These are phyloP conservation scores for Pyrrhoderma noxium DNA, from an alignment of 1,284 basidiomycete genomes.

Conservation along the genomic window DNA sequence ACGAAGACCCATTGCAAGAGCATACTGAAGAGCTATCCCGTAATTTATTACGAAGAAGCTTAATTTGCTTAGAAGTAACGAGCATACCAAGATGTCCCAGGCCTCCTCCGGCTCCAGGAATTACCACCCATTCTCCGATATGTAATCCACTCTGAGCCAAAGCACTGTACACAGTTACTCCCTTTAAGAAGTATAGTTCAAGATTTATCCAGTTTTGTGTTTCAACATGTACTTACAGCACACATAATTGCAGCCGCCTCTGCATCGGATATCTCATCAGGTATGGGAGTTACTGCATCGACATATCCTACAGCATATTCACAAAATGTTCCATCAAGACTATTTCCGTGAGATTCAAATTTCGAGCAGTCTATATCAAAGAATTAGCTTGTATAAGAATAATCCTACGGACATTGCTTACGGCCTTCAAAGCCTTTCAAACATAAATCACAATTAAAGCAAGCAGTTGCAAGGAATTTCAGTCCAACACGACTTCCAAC, in stretches of 20 bases:
- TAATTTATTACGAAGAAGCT: not conserved
- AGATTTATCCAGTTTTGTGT: constrained; percentile 7
- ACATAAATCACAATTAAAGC: constrained; percentile 41
- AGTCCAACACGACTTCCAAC: constrained; percentile 43
- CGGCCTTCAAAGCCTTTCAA: constrained; percentile 31
- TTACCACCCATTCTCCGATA: constrained; percentile 76
- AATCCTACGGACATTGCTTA: constrained; percentile 21
- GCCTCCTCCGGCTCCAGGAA: constrained; percentile 75
- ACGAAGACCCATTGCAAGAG: constrained; percentile 65
- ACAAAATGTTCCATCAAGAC: constrained; percentile 30
- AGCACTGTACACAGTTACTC: constrained; percentile 78
- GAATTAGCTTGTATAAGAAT: constrained; percentile 1
- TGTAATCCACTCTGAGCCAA: constrained; percentile 67
- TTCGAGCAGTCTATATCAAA: constrained; percentile 26
- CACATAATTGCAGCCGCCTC: constrained; percentile 80
- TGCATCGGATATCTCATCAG: constrained; percentile 46
- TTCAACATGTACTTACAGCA: constrained; percentile 42
- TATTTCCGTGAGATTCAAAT: constrained; percentile 35
- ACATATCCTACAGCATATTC: constrained; percentile 26
- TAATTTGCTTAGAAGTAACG: not conserved
- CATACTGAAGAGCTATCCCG: constrained; percentile 64
- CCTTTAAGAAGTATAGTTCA: constrained; percentile 32
- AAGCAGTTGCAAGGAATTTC: constrained; percentile 44
- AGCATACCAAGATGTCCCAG: constrained; percentile 55
- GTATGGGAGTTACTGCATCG: constrained; percentile 38